Base-by-base conservation (phyloP, 441 rosid species). In the Jatropha podagrica region DNA sequence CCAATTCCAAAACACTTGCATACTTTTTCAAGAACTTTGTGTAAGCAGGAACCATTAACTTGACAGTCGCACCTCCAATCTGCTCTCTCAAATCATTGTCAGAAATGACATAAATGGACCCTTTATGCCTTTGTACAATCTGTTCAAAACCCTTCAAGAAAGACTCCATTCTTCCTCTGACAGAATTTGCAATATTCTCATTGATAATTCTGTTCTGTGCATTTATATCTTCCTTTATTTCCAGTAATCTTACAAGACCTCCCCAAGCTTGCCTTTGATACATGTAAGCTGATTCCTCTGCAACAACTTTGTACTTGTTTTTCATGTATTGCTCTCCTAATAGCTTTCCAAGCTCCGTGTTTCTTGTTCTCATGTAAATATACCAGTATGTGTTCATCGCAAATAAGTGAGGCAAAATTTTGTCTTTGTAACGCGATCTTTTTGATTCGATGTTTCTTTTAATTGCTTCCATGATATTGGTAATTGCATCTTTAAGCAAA, bases 321-420 rank as follows among this genome's bases (percentile, higher is more conserved):
- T 80, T 88, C 84, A 86, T 49, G 82, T 80, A 80, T 66, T 86
- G 81, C 48, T 87, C 85, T 58, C 91, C 92, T 23, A 88, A 63
- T 69, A 90, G 80, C 76, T 81, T 83, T 23, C 84, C 87, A 12
- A 88, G 88, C 66, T 88, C 89, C 0, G 89, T 85, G 79, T 83
- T 87, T 74, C 85, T 81, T 2, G 84, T 79, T 68, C 91, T 83
- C 91, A 83, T 87, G 82, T 88, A 87, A 64, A 90, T 83, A 80
- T 90, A 90, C 94, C 92, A 88, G 64, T 87, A 82, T 9, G 87
- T 83, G 84, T 87, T 88, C 90, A 88, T 87, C 48, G 87, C 77
- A 41, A 87, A 88, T n/a, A 86, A 75, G 60, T 79, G 81, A 12
- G 86, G 54, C 3, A 85, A 76, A 27, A 83, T 66, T 62, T 84